These are phyloP conservation scores for Ganoderma leucocontextum DNA, from an alignment of 1,284 basidiomycete genomes.

Conservation along the genomic window DNA sequence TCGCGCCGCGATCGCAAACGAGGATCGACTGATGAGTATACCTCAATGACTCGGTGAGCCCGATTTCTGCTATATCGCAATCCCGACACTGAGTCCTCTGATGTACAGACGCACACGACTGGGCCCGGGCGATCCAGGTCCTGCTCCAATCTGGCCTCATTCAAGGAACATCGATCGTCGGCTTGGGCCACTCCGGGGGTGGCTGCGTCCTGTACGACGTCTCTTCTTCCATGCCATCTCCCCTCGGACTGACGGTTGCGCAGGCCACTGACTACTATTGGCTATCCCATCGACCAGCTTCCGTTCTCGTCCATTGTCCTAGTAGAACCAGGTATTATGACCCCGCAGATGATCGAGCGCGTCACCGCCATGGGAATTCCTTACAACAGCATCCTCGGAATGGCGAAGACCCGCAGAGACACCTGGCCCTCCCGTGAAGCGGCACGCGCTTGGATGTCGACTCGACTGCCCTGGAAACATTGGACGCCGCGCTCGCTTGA, in stretches of 20 bases:
- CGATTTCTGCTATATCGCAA: background rate
- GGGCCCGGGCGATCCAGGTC: conserved; percentile 15
- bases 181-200: conserved; percentile 20
- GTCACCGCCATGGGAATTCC: background rate
- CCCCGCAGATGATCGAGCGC: conserved; percentile 8
- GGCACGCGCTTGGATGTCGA: conserved; percentile 27
- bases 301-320: conserved; percentile 21
- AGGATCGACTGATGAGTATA: background rate
- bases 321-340: conserved; percentile 23
- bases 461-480: conserved; percentile 21
- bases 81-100: no score
- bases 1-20: conserved; percentile 15
- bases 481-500: conserved; percentile 35
- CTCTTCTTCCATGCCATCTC: background rate
- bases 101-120: conserved; percentile 8
- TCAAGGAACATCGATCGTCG: conserved; percentile 9
- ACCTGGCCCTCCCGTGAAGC: conserved; percentile 29
- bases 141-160: conserved; percentile 20
- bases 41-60: conserved; percentile 13
- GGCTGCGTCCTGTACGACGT: conserved; percentile 11
- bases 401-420: conserved; percentile 24
- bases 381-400: no score
- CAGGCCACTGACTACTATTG: conserved; percentile 1
- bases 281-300: conserved; percentile 3
- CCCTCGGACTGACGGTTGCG: no score